phyloP scores from a whole-genome alignment of 345 rosid genomes.

The Euphorbia pulcherrima region DNA sequence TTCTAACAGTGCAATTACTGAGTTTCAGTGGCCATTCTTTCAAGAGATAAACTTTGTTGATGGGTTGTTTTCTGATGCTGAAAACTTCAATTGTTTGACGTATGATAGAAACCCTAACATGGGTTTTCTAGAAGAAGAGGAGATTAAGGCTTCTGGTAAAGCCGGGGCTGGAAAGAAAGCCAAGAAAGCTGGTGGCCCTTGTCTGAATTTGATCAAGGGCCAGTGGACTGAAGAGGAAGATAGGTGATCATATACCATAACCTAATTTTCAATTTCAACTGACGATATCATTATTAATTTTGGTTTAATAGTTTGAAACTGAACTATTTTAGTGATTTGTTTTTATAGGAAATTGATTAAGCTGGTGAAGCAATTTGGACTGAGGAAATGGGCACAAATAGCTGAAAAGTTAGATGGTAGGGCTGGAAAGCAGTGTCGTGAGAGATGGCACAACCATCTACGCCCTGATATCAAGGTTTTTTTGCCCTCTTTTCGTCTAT shows the following conservation, averaged over 20 bases:
- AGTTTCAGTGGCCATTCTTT: conserved; percentile 22
- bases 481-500: background rate
- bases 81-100: conserved; percentile 15
- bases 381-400: conserved; percentile 82
- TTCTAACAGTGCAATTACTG: conserved; percentile 18
- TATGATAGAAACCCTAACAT: conserved; percentile 28
- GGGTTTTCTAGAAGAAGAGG: conserved; percentile 17
- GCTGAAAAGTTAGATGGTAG: conserved; percentile 73
- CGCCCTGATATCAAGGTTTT: conserved; percentile 86
- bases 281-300: too few species aligned
- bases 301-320: too few species aligned
- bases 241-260: conserved; percentile 37
- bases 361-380: conserved; percentile 82
- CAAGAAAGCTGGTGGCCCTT: conserved; percentile 34
- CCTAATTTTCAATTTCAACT: too few species aligned
- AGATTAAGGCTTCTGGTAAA: conserved; percentile 20
- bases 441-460: conserved; percentile 97
- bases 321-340: background rate
- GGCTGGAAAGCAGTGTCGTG: conserved; percentile 96
- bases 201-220: conserved; percentile 71
- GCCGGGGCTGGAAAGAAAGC: conserved; percentile 41
- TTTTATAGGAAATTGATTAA: conserved; percentile 53
- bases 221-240: conserved; percentile 95
- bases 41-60: conserved; percentile 38
- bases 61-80: conserved; percentile 26